Evolutionary conservation across 2,329 filamentous ascomycete species (phyloP).

Genomic region (Orbilia oligospora): DNA sequence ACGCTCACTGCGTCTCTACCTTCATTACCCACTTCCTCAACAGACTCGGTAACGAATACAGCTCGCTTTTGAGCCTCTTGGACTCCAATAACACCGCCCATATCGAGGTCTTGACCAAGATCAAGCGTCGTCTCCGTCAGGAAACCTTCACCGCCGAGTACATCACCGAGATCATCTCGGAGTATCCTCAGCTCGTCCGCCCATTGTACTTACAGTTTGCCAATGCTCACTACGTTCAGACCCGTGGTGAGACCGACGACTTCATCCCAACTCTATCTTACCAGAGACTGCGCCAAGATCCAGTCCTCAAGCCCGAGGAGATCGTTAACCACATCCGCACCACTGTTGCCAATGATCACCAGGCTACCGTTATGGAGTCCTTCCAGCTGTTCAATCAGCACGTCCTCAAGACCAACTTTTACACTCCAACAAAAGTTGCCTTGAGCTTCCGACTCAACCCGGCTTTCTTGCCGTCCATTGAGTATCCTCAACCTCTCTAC

Average conservation of each 20-base stretch:
- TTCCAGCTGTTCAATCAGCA: constrained; percentile 96
- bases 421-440: constrained; percentile 97
- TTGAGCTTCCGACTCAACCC: constrained; percentile 95
- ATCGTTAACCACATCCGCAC: constrained; percentile 83
- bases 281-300: constrained; percentile 76
- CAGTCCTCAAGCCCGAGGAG: constrained; percentile 81
- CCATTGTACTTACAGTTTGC: constrained; percentile 93
- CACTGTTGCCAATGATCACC: constrained; percentile 91
- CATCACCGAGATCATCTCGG: constrained; percentile 95
- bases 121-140: constrained; percentile 93
- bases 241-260: constrained; percentile 75
- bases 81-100: constrained; percentile 86
- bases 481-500: constrained; percentile 93
- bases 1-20: constrained; percentile 97
- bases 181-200: constrained; percentile 88
- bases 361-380: constrained; percentile 97
- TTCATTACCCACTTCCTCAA: constrained; percentile 99
- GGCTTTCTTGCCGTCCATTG: constrained; percentile 86
- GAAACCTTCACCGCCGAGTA: constrained; percentile 99
- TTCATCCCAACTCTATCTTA: constrained; percentile 80
- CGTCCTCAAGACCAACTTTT: constrained; percentile 96
- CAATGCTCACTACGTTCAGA: constrained; percentile 83
- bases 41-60: constrained; percentile 88
- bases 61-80: constrained; percentile 83
- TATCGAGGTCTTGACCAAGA: constrained; percentile 87